Evolutionary conservation across 2,329 filamentous ascomycete genomes (phyloP), one percentile per base, ranked within the genome.

Genomic region (Aspergillus eucalypticola): DNA sequence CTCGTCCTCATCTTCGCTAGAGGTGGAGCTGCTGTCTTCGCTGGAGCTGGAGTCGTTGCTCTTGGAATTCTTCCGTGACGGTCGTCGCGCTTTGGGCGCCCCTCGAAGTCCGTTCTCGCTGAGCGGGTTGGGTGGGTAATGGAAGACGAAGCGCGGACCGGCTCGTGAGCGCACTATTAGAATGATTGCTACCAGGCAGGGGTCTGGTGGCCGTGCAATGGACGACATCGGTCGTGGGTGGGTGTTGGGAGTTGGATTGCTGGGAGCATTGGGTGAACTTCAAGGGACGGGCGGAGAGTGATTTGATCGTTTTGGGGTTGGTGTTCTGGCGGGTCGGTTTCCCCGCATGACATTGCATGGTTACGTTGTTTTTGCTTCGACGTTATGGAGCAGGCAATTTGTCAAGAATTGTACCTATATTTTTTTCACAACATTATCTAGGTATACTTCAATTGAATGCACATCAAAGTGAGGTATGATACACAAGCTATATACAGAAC

Each of bases 131-230:
- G 88, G 84, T n/a, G 92, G 92, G 71, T 95, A 95, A 76, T 96
- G 91, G 75, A 93, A 96, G 69, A 95, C 89, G 69, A 95, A 89
- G 64, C 88, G 86, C 27, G 92, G 90, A 15, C 92, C 91, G 67
- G 91, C 89, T 65, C 89, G 87, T 35, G 90, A 90, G 65, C 90
- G 85, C 69, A 91, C 86, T 66, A 92, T 86, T 41, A 94, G 84
- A 54, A 91, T 86, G 59, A 94, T 86, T 44, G 88, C 90, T 54
- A 93, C 75, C 51, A 88, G 81, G 63, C 82, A 84, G 46, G 84
- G 80, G 67, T 85, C 82, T 54, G 82, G 81, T 42, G 81, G 79
- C 7, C 80, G 76, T 19, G 75, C 73, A 58, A 78, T 75, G 49
- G 78, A 78, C 52, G 79, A 79, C 80, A 82, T 82, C 60, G 60